Evolutionary conservation across 106 monocot genomes (phyloP).

Genomic region (Ottelia alismoides): DNA sequence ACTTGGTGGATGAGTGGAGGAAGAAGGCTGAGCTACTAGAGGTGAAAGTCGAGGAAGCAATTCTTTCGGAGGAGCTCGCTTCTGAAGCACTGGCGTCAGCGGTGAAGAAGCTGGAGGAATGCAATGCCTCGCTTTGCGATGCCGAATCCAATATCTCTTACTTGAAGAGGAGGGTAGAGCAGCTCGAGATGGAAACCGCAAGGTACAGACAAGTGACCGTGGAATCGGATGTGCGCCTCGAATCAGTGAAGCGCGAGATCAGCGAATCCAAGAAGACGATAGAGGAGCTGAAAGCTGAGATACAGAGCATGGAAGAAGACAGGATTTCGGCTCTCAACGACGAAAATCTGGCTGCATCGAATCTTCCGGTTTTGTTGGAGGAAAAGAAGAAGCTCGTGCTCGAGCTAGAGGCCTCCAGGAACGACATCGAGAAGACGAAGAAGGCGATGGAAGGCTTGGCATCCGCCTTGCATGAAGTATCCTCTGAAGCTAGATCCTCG

Average conservation of each 20-base stretch:
- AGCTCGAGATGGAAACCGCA: background rate
- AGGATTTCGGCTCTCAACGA: background rate
- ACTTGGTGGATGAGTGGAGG: conserved; percentile 32
- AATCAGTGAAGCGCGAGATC: background rate
- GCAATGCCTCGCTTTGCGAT: background rate
- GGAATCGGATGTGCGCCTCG: background rate
- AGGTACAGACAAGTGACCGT: background rate
- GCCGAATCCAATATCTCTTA: conserved; percentile 5
- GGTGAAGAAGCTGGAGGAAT: conserved; percentile 4
- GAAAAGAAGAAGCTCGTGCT: background rate
- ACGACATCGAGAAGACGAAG: background rate
- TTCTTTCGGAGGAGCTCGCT: conserved; percentile 14
- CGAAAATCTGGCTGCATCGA: background rate
- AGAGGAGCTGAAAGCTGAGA: background rate
- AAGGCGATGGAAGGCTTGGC: background rate
- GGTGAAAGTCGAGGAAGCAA: conserved; percentile 27
- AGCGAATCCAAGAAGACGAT: conserved; percentile 1
- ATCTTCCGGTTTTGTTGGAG: background rate
- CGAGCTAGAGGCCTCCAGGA: conserved; percentile 1
- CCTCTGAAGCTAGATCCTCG: no score
- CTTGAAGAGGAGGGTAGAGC: conserved; percentile 4
- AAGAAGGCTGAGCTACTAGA: conserved; percentile 32
- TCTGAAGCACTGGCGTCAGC: conserved; percentile 5
- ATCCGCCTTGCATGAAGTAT: no score
- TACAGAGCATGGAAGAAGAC: background rate